Base-by-base conservation (phyloP, 1,284 basidiomycete genomes). In the Ganoderma leucocontextum region DNA sequence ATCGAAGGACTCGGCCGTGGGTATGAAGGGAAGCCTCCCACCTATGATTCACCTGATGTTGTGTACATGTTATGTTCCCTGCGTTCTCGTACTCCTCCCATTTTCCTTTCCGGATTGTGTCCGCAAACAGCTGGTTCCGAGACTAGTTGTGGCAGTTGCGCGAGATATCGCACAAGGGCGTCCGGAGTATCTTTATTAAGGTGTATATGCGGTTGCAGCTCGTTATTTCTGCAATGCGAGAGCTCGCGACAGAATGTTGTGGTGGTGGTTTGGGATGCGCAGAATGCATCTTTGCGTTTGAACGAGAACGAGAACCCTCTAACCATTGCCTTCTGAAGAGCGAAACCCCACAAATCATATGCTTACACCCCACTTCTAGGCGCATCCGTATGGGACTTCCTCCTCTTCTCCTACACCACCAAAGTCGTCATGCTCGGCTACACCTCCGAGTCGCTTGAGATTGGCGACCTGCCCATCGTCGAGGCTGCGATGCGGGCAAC, bases 391-490 rank as follows among this genome's bases (percentile, higher is more conserved):
- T 88, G 86, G 80, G 87, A 87, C 64, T 83, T 82, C 63, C 78
- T 95, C 5, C 78, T 95, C 13, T 97, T 96, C 80, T 90, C 89
- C 15, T 96, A 95, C 78, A 94, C 91, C 29, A 94, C 92, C 1
- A 90, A 91, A 70, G 93, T 96, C 7, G 89, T 96, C 68, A 89
- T 90, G 86, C 89, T 95, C 59, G 94, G 94, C 4, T 89, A 94
- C 77, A 84, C 84, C 12, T 83, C 90, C 5, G 85, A 87, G 67
- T 91, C 87, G 65, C 86, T 96, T 66, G 93, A 96, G 75, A 94
- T 95, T 33, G 93, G 90, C 70, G 95, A 96, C 78, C 81, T 96
- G 57, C 95, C 95, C 2, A 89, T 96, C 64, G 84, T 96, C 8
- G 88, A 90, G 0, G 87, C 85, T 0, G 78, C 86, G 72, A 90